Base-by-base conservation (phyloP, 345 rosid genomes). In the Arabidopsis suecica region DNA sequence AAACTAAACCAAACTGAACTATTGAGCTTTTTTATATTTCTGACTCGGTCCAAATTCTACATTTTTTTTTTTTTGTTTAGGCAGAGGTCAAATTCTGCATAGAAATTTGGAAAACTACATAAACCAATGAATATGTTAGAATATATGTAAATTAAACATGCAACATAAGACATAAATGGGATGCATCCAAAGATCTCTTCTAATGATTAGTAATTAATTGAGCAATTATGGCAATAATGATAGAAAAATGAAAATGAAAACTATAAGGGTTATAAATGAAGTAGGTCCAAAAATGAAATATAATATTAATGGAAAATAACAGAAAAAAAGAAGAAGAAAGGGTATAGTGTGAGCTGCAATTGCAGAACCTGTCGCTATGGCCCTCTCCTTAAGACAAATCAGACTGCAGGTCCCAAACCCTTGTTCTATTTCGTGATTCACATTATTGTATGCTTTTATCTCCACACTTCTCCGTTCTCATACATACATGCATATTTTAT, bases 371-470 rank as follows among this genome's bases (percentile, higher is more conserved):
- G 81, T 78, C 81, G 9, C 69, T 5, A 66, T 78, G 81, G 81
- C 81, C 77, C 81, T 69, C 71, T 65, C 72, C 61, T 48, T 65
- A 61, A 77, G 76, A 78, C 67, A 50, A 42, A 65, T 72, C 77
- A 59, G 73, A 65, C 42, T 65, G 63, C 72, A 78, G 81, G 81
- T 72, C 81, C 81, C 81, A 72, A 72, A 65, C 48, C 68, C 81
- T 72, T 65, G 77, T 58, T 78, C 81, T 65, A 78, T 78, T 78
- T 78, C 81, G 81, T 78, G 81, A 78, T 72, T 78, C 78, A 66
- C 77, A 78, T 72, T 72, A 78, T 66, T 78, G 77, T 72, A 71
- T 57, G 53, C 61, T 63, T 71, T 38, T 70, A 25, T 78, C 72
- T 64, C 56, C 49, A 45, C 57, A 69, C 16, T 61, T 34, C 36